Evolutionary conservation across 805 yeast species (phyloP).

Genomic region (Teunomyces kruisii): DNA sequence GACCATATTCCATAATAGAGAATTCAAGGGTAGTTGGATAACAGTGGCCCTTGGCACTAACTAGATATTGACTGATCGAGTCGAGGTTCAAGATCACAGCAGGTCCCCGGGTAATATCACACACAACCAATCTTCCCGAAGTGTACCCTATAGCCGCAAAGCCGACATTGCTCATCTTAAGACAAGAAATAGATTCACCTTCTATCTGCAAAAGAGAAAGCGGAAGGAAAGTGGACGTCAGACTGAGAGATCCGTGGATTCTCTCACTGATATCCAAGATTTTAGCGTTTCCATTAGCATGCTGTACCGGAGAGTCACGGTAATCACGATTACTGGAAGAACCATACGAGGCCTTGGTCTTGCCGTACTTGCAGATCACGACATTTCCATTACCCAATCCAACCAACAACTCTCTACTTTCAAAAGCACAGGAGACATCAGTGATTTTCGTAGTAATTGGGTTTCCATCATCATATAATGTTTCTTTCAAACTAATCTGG

Average conservation of each 20-base stretch:
- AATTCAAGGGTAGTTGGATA: constrained; percentile 66
- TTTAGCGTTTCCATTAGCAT: constrained; percentile 32
- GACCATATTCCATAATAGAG: constrained; percentile 65
- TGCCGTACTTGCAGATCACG: constrained; percentile 68
- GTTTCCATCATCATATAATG: constrained; percentile 27
- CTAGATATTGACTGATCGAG: constrained; percentile 25
- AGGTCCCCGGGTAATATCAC: constrained; percentile 76
- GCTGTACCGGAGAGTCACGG: constrained; percentile 27
- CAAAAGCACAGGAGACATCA: constrained; percentile 72
- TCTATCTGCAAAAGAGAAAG: constrained; percentile 24
- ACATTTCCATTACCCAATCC: constrained; percentile 72
- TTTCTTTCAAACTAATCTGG: constrained; percentile 34
- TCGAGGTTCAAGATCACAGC: constrained; percentile 55
- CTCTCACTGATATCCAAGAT: constrained; percentile 55
- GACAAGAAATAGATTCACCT: constrained; percentile 48
- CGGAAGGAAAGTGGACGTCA: constrained; percentile 35
- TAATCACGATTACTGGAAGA: constrained; percentile 21
- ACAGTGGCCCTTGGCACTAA: constrained; percentile 30
- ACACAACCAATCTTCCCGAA: constrained; percentile 69
- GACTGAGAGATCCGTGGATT: constrained; percentile 42
- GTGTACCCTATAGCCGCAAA: constrained; percentile 80
- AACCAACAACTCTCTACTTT: constrained; percentile 71
- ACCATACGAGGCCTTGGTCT: constrained; percentile 28
- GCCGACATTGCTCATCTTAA: constrained; percentile 73
- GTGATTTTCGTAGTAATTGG: constrained; percentile 46